Base-by-base conservation (phyloP, 2,329 filamentous ascomycete species). In the Dothistroma pini region DNA sequence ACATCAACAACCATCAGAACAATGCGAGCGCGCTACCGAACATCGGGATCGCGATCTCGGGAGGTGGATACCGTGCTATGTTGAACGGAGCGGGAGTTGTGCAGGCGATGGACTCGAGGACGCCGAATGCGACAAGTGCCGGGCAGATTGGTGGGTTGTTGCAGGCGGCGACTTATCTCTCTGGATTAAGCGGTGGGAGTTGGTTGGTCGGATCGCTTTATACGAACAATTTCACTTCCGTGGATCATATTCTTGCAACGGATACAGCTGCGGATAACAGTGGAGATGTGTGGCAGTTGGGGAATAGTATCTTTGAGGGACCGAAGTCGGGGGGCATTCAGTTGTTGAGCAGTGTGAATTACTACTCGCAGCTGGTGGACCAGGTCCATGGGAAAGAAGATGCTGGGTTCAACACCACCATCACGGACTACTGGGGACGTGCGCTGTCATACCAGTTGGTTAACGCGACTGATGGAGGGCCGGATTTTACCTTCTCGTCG, bases 151-250 rank as follows among this genome's bases (percentile, higher is more conserved):
- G 91, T 55, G 92, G 92, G 4, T 77, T 96, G 65, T 79, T 96
- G 63, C 92, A 96, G 78, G 83, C 89, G 2, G 77, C 90, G 0
- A 96, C 91, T 0, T 96, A 96, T 72, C 74, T 96, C 12, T 82
- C 90, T 2, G 91, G 90, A 9, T 80, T 96, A 2, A 93, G 90
- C 8, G 91, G 92, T 32, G 91, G 91, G 57, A 86, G 87, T 56
- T 96, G 92, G 92, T 80, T 96, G 19, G 84, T 96, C 4, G 90
- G 90, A n/a, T 91, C 88, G 58, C 79, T 96, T 10, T 93, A 85
- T 62, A 79, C 86, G 68, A 87, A 88, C 74, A 96, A 96, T 78
- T 96, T 91, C 73, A 89, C 86, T 10, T 86, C 87, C 0, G 83
- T 93, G 3, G 75, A 83, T 52, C 74, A 75, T 63, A 81, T 91